These are phyloP conservation scores for Colletotrichum eremochloae DNA, from an alignment of 2,329 filamentous ascomycete species.

Conservation along the genomic window DNA sequence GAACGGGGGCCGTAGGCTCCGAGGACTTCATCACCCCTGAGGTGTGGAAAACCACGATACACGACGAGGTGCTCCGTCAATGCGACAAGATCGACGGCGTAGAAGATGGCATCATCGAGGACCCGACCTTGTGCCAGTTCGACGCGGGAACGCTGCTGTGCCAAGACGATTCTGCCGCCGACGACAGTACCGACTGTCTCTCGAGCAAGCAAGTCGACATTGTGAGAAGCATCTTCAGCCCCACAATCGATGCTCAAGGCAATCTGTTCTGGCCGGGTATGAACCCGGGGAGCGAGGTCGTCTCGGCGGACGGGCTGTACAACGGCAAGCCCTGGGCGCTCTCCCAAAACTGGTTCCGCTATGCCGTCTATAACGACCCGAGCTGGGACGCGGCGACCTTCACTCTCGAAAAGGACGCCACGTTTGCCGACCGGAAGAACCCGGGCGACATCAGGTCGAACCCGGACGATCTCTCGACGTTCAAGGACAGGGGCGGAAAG, in stretches of 20 bases:
- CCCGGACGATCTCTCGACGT: constrained; percentile 54
- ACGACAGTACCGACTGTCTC: constrained; percentile 49
- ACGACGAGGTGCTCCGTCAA: constrained; percentile 57
- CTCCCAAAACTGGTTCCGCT: constrained; percentile 53
- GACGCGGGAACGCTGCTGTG: constrained; percentile 12
- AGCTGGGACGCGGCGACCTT: constrained; percentile 52
- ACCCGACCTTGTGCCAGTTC: constrained; percentile 57
- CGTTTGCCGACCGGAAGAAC: constrained; percentile 47
- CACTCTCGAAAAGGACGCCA: constrained; percentile 53
- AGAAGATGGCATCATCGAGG: constrained; percentile 61
- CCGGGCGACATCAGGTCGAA: constrained; percentile 56
- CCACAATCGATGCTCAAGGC: constrained; percentile 50
- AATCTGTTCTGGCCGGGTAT: constrained; percentile 57
- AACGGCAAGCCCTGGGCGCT: constrained; percentile 45
- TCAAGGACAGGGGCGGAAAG: constrained; percentile 58
- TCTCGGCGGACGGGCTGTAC: constrained; percentile 61
- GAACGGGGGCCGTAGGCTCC: constrained; percentile 52
- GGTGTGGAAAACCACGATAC: constrained; percentile 33
- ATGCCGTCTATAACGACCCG: constrained; percentile 57
- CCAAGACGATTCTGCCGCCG: background rate
- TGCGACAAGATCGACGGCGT: constrained; percentile 65
- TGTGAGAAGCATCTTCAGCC: constrained; percentile 48
- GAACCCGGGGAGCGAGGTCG: constrained; percentile 60
- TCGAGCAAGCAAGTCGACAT: constrained; percentile 57
- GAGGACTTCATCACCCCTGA: constrained; percentile 46